phyloP scores from a whole-genome alignment of 2,329 filamentous ascomycete species.

The Fragosphaeria purpurea region DNA sequence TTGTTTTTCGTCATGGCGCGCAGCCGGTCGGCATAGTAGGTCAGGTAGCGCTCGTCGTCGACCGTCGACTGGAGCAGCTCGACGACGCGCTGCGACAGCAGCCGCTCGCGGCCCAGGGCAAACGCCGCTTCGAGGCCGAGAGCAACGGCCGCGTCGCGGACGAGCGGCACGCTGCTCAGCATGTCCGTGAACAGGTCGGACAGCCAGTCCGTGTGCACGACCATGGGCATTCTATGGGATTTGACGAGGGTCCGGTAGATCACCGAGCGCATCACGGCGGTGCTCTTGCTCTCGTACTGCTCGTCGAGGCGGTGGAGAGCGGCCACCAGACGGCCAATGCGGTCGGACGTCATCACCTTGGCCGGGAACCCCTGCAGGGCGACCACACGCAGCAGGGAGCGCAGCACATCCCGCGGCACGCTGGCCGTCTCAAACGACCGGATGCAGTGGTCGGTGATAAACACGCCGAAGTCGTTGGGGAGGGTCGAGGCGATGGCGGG shows the following conservation, averaged over 20 bases:
- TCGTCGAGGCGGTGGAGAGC: conserved; percentile 64
- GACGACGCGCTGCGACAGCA: conserved; percentile 55
- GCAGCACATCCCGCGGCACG: conserved; percentile 66
- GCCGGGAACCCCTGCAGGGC: conserved; percentile 68
- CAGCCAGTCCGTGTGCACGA: conserved; percentile 66
- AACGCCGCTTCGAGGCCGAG: conserved; percentile 64
- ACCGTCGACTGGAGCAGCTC: conserved; percentile 51
- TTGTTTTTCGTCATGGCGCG: conserved; percentile 57
- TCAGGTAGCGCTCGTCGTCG: conserved; percentile 54
- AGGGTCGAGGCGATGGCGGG: conserved; percentile 60
- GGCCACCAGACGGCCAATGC: conserved; percentile 60
- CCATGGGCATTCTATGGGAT: conserved; percentile 62
- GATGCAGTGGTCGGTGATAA: conserved; percentile 73
- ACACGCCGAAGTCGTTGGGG: conserved; percentile 66
- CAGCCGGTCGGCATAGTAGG: conserved; percentile 58
- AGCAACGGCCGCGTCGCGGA: conserved; percentile 62
- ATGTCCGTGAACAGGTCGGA: conserved; percentile 73
- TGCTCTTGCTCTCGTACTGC: conserved; percentile 64
- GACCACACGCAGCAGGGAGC: conserved; percentile 70
- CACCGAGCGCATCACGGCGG: conserved; percentile 63
- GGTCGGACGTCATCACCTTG: conserved; percentile 62
- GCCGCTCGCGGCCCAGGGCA: conserved; percentile 57
- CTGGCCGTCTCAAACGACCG: conserved; percentile 57
- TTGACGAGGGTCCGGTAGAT: conserved; percentile 66
- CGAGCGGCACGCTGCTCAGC: conserved; percentile 67